phyloP scores from a whole-genome alignment of 140 eudicot species.

The Ambrosia hybrid region DNA sequence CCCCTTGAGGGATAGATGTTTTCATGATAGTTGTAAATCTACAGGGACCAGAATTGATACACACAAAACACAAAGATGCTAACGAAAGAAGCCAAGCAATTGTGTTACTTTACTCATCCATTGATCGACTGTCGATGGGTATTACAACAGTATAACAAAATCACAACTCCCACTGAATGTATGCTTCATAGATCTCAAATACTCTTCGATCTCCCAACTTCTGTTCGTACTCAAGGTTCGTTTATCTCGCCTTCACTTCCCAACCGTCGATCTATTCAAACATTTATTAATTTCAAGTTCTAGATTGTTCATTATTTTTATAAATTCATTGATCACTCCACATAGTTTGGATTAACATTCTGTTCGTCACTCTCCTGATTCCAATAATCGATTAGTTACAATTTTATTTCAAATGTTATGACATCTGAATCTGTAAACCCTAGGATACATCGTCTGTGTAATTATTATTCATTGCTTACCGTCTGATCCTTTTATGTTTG shows the following conservation, averaged over 20 bases:
- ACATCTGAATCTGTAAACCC: neutral
- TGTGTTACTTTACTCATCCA: neutral
- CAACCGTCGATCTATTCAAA: conserved; percentile 11
- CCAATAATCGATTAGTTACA: neutral
- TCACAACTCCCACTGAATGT: conserved; percentile 12
- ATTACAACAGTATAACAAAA: neutral
- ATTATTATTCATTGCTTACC: neutral
- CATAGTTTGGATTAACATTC: conserved; percentile 6
- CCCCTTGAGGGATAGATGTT: no score
- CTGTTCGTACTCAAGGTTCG: conserved; percentile 25
- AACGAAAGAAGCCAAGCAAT: conserved; percentile 19
- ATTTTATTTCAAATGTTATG: conserved; percentile 13
- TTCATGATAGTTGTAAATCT: neutral
- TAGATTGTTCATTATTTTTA: conserved; percentile 2
- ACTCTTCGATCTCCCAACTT: neutral
- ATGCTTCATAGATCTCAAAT: conserved; percentile 19
- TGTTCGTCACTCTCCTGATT: conserved; percentile 3
- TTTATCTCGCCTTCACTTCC: conserved; percentile 7
- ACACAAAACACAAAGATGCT: neutral
- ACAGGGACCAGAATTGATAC: conserved; percentile 11
- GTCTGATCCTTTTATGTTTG: conserved; percentile 4
- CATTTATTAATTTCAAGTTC: conserved; percentile 13
- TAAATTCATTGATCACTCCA: conserved; percentile 1
- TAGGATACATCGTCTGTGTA: conserved; percentile 6
- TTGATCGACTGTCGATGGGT: no score